These are phyloP conservation scores for Coemansia sp. DNA, from an alignment of 192 early-diverging fungal species.

Conservation along the genomic window DNA sequence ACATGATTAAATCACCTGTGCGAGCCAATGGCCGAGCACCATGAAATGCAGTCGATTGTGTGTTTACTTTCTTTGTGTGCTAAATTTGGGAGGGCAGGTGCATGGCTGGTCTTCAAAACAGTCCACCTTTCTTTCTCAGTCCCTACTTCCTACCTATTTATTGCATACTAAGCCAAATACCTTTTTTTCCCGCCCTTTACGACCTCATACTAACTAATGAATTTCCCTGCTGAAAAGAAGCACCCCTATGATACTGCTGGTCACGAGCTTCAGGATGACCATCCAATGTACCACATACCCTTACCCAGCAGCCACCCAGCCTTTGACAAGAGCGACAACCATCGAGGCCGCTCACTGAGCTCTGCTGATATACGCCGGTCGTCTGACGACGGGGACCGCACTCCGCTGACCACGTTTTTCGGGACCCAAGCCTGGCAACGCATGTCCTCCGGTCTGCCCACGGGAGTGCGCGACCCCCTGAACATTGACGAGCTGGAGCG, in stretches of 20 bases:
- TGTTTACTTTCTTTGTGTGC: neutral
- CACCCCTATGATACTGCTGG: neutral
- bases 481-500: slow-evolving; percentile 55
- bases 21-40: neutral
- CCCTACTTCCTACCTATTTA: neutral
- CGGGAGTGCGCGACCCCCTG: slow-evolving; percentile 48
- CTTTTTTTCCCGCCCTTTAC: neutral
- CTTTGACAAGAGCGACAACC: slow-evolving; percentile 3
- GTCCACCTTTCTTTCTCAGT: neutral
- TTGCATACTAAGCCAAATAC: neutral
- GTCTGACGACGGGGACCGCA: slow-evolving; percentile 35
- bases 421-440: slow-evolving; percentile 42
- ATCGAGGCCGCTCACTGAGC: slow-evolving; percentile 39
- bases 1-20: neutral
- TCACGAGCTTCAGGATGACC: slow-evolving; percentile 6
- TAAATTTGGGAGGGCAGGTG: neutral
- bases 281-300: slow-evolving; percentile 20
- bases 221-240: slow-evolving; percentile 3
- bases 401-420: slow-evolving; percentile 42
- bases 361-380: slow-evolving; percentile 19
- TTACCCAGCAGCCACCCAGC: slow-evolving; percentile 19
- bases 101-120: neutral
- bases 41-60: too few species aligned
- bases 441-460: slow-evolving; percentile 38
- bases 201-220: neutral